Conservation (phyloP, 345 rosid genomes). For the Atalantia buxifolia region DNA sequence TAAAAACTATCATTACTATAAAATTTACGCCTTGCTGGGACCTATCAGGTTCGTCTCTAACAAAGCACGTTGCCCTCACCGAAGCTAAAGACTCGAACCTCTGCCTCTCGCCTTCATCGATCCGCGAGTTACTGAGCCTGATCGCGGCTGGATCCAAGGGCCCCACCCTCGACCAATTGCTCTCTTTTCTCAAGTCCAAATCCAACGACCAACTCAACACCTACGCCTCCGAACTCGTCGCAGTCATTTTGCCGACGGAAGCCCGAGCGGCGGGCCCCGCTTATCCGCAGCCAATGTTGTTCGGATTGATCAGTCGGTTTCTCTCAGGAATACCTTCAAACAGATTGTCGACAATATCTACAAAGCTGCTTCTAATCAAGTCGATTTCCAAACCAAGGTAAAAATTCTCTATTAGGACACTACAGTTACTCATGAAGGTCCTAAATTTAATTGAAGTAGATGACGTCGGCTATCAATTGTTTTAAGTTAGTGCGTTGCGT, state of each 20-base stretch:
- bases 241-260: constrained; percentile 62
- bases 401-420: no score
- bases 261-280: constrained; percentile 56
- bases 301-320: constrained; percentile 63
- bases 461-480: neutral
- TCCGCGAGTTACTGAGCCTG: constrained; percentile 63
- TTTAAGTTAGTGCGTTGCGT: neutral
- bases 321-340: constrained; percentile 57
- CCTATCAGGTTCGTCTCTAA: constrained; percentile 40
- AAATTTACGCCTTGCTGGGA: no score
- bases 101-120: constrained; percentile 73
- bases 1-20: no score
- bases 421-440: neutral
- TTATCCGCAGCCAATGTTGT: constrained; percentile 58
- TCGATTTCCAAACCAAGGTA: constrained; percentile 76
- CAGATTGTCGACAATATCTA: constrained; percentile 46
- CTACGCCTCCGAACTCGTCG: constrained; percentile 54
- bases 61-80: constrained; percentile 43
- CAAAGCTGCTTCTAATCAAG: constrained; percentile 58
- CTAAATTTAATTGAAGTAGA: neutral
- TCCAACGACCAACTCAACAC: constrained; percentile 50
- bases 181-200: constrained; percentile 63
- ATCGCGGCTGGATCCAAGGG: constrained; percentile 69
- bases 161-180: constrained; percentile 62
- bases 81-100: constrained; percentile 52